phyloP scores from a whole-genome alignment of 2,329 filamentous ascomycete species.

The Sclerotinia subarctica region DNA sequence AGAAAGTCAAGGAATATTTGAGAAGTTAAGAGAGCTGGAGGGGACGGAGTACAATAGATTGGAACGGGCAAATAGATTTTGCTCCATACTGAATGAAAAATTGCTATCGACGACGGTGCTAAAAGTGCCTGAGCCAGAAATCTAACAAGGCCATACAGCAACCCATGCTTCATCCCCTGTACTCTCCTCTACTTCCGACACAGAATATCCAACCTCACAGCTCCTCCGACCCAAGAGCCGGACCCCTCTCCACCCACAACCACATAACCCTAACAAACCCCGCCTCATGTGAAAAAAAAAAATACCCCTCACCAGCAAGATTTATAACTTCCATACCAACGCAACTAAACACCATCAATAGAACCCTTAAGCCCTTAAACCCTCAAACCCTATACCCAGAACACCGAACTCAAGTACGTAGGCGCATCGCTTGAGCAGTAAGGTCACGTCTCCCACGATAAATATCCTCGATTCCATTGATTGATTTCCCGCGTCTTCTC shows the following conservation, averaged over 20 bases:
- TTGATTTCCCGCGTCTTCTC: neutral
- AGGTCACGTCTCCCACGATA: too few species aligned
- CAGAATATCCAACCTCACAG: neutral
- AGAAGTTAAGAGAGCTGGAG: slow-evolving; percentile 22
- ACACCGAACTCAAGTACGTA: neutral
- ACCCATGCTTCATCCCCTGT: neutral
- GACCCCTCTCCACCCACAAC: neutral
- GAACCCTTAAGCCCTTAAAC: neutral
- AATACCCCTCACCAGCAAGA: neutral
- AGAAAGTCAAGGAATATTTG: slow-evolving; percentile 34
- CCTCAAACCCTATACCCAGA: neutral
- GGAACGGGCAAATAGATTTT: neutral
- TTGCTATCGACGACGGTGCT: neutral
- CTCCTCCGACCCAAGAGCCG: neutral
- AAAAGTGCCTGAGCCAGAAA: neutral
- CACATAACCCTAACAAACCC: neutral
- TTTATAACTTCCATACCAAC: neutral
- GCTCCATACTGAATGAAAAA: neutral
- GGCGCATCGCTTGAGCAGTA: neutral
- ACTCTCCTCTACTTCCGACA: neutral
- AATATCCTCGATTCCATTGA: neutral
- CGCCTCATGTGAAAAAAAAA: neutral
- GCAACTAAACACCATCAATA: neutral
- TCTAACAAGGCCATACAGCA: neutral
- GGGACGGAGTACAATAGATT: neutral